phyloP scores from a whole-genome alignment of 352 stramenopile species.

The Pythium phragmitis region DNA sequence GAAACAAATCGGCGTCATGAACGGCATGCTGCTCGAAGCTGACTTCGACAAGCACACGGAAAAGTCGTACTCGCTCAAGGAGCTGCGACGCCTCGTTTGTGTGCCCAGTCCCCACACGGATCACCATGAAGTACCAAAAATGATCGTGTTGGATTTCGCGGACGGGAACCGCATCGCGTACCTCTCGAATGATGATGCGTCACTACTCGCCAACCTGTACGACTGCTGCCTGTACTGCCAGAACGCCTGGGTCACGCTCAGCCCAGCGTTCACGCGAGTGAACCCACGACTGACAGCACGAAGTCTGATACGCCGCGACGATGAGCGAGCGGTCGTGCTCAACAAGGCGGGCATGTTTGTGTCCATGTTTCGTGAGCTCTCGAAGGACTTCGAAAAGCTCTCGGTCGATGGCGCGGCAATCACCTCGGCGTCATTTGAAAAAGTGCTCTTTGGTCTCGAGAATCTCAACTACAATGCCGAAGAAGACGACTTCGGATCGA shows the following conservation, averaged over 20 bases:
- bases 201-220: constrained; percentile 66
- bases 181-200: constrained; percentile 48
- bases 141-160: constrained; percentile 67
- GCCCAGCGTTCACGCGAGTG: constrained; percentile 61
- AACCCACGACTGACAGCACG: constrained; percentile 60
- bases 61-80: constrained; percentile 59
- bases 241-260: constrained; percentile 65
- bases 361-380: constrained; percentile 43
- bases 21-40: constrained; percentile 21
- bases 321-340: constrained; percentile 51
- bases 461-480: constrained; percentile 75
- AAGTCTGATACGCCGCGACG: constrained; percentile 46
- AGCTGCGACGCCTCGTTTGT: constrained; percentile 51
- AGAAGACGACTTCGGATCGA: constrained; percentile 54
- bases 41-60: constrained; percentile 26
- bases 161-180: constrained; percentile 66
- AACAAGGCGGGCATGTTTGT: constrained; percentile 71
- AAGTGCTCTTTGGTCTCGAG: constrained; percentile 67
- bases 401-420: constrained; percentile 36
- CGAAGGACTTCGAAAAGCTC: constrained; percentile 66
- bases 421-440: constrained; percentile 36
- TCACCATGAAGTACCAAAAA: constrained; percentile 13
- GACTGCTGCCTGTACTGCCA: constrained; percentile 63
- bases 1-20: constrained; percentile 49
- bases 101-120: constrained; percentile 19